Conservation (phyloP, 2,329 filamentous ascomycete genomes). For the Neofusicoccum laricinum region DNA sequence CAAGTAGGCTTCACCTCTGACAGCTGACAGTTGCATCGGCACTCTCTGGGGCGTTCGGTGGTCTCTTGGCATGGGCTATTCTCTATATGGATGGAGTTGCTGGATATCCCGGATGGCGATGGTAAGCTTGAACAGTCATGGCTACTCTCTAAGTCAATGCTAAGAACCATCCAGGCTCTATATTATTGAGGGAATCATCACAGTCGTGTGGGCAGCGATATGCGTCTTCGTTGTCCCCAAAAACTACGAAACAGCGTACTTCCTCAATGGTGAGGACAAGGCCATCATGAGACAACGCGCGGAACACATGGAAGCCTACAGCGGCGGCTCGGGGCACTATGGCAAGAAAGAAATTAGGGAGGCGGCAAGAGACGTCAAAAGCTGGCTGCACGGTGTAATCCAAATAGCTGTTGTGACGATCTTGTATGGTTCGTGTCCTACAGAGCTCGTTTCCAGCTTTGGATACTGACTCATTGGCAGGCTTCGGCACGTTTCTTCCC, state of each 20-base stretch:
- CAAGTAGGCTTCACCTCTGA: neutral
- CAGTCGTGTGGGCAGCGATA: slow-evolving; percentile 26
- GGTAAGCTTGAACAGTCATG: slow-evolving; percentile 19
- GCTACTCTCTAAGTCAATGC: neutral
- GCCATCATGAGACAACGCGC: slow-evolving; percentile 33
- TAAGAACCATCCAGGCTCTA: slow-evolving; percentile 24
- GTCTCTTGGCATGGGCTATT: slow-evolving; percentile 29
- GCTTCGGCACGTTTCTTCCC: slow-evolving; percentile 42
- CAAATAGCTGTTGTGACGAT: slow-evolving; percentile 42
- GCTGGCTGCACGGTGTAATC: slow-evolving; percentile 33
- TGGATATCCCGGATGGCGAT: slow-evolving; percentile 28
- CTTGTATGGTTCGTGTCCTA: slow-evolving; percentile 28
- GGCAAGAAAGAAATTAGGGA: slow-evolving; percentile 29
- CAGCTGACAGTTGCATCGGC: slow-evolving; percentile 22
- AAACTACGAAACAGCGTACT: slow-evolving; percentile 32
- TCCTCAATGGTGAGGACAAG: slow-evolving; percentile 31
- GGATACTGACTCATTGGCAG: slow-evolving; percentile 10
- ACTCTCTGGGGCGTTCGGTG: slow-evolving; percentile 28
- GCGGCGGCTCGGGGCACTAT: slow-evolving; percentile 29
- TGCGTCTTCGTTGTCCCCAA: slow-evolving; percentile 32
- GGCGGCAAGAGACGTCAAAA: slow-evolving; percentile 32
- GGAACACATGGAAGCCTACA: slow-evolving; percentile 31
- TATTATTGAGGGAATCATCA: slow-evolving; percentile 31
- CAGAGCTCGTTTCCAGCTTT: neutral
- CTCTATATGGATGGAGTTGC: slow-evolving; percentile 29